Percentiles rank a stretch among this genome's conserved stretches.
These are phyloP conservation scores for Scheffersomyces illinoinensis DNA, from an alignment of 1,139 yeast species.

Conservation along the genomic window DNA sequence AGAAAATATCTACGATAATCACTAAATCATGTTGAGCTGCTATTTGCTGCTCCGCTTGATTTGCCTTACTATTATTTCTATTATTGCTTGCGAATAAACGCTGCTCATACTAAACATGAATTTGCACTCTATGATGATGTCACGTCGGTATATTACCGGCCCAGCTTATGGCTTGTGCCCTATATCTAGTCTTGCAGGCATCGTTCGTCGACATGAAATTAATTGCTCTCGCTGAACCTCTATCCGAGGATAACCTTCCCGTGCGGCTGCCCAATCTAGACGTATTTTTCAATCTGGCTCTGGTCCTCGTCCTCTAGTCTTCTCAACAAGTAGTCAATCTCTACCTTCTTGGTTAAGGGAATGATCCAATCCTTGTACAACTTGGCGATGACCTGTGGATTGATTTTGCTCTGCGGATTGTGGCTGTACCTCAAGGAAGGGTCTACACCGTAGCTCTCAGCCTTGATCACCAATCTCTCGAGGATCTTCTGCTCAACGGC, in stretches of 20 bases:
- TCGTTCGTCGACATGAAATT: not conserved
- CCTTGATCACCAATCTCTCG: conserved; percentile 75
- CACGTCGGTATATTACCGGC: not conserved
- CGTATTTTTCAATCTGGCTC: conserved; percentile 4
- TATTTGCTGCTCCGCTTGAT: not conserved
- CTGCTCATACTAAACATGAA: not conserved
- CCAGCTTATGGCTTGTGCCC: not conserved
- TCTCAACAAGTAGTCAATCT: conserved; percentile 83
- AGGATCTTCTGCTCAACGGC: conserved; percentile 85
- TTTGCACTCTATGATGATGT: not conserved
- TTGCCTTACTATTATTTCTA: not conserved
- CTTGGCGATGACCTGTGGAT: conserved; percentile 76
- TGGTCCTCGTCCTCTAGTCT: conserved; percentile 65
- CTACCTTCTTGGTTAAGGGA: conserved; percentile 93
- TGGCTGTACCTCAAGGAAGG: conserved; percentile 74
- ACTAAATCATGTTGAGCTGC: not conserved
- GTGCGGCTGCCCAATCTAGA: not conserved
- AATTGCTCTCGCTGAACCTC: too few species aligned
- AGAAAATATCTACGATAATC: not conserved
- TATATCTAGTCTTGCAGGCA: not conserved
- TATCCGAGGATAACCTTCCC: not conserved
- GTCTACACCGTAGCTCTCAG: conserved; percentile 83
- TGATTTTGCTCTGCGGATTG: conserved; percentile 71
- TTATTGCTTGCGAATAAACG: not conserved
- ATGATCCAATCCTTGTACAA: conserved; percentile 87